phyloP scores from a whole-genome alignment of 768 basidiomycete genomes.

The Pleurotus eryngii region DNA sequence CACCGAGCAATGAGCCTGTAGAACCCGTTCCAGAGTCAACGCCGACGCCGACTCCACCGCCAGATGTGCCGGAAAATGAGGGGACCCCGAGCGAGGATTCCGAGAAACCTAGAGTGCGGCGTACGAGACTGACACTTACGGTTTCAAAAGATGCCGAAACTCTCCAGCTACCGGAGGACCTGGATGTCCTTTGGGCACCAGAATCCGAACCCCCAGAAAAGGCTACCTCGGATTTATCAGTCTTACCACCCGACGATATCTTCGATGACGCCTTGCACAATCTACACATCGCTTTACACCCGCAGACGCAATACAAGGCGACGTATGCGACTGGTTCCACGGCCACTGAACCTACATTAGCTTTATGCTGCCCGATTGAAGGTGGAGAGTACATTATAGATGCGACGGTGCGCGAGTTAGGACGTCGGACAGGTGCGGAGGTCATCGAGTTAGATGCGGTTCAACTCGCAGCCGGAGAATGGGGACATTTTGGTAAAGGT shows the following conservation, averaged over 20 bases:
- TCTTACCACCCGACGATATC: conserved; percentile 70
- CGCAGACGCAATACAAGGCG: conserved; percentile 76
- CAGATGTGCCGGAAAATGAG: conserved; percentile 12
- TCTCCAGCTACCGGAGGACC: conserved; percentile 49
- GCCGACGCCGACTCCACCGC: conserved; percentile 7
- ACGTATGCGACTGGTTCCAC: conserved; percentile 51
- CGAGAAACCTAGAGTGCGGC: conserved; percentile 43
- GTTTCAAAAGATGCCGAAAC: conserved; percentile 36
- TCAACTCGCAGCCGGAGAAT: conserved; percentile 85
- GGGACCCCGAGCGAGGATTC: conserved; percentile 31
- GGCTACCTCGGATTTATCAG: conserved; percentile 24
- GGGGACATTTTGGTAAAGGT: conserved; percentile 84
- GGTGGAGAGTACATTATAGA: conserved; percentile 84
- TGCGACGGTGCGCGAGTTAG: conserved; percentile 75
- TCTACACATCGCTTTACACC: conserved; percentile 73
- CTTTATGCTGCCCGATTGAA: conserved; percentile 79
- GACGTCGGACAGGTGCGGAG: conserved; percentile 70
- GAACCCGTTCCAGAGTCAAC: conserved; percentile 7
- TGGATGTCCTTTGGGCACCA: conserved; percentile 68
- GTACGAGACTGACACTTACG: conserved; percentile 27
- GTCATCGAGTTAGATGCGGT: conserved; percentile 81
- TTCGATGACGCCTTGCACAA: conserved; percentile 76
- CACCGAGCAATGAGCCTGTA: conserved; percentile 11
- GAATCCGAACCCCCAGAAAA: conserved; percentile 31
- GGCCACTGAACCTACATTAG: conserved; percentile 74